Evolutionary conservation across 495 filamentous ascomycete species (phyloP).

Genomic region (Penicillium ucsense): DNA sequence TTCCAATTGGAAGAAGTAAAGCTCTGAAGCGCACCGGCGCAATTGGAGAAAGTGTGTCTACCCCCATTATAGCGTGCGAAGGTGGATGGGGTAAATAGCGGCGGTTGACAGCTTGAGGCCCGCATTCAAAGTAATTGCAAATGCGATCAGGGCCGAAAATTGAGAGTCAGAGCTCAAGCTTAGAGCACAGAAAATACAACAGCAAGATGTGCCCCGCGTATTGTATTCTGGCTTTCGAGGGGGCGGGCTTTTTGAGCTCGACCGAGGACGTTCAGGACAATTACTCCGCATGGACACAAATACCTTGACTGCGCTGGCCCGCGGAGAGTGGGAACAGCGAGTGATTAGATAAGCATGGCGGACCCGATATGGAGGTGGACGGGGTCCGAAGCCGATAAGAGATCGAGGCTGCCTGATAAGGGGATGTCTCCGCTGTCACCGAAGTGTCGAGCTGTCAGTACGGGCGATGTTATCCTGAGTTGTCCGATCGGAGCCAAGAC

Average conservation of each 20-base stretch:
- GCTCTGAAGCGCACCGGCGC: slow-evolving; percentile 81
- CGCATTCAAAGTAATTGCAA: slow-evolving; percentile 23
- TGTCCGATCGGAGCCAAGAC: no score
- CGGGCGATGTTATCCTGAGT: no score
- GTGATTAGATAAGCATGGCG: slow-evolving; percentile 1
- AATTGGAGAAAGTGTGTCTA: slow-evolving; percentile 78
- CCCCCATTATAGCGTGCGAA: slow-evolving; percentile 56
- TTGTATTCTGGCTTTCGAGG: no score
- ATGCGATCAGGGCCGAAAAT: no score
- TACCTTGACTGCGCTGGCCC: neutral
- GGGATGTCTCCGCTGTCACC: slow-evolving; percentile 6
- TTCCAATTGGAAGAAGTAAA: slow-evolving; percentile 75
- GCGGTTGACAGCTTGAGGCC: slow-evolving; percentile 24
- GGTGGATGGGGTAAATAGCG: slow-evolving; percentile 13
- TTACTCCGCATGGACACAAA: slow-evolving; percentile 9
- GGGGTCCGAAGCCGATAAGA: neutral
- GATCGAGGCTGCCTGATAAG: slow-evolving; percentile 3
- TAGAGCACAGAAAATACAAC: neutral
- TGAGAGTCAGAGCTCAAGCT: neutral
- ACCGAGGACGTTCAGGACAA: slow-evolving; percentile 1
- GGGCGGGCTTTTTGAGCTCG: slow-evolving; percentile 1
- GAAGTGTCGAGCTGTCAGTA: neutral
- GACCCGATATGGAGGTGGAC: slow-evolving; percentile 10
- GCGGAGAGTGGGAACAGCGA: slow-evolving; percentile 5
- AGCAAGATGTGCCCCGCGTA: neutral